Evolutionary conservation across 768 basidiomycete genomes (phyloP), one percentile per base, ranked within the genome.

Genomic region (Suillus luteus): DNA sequence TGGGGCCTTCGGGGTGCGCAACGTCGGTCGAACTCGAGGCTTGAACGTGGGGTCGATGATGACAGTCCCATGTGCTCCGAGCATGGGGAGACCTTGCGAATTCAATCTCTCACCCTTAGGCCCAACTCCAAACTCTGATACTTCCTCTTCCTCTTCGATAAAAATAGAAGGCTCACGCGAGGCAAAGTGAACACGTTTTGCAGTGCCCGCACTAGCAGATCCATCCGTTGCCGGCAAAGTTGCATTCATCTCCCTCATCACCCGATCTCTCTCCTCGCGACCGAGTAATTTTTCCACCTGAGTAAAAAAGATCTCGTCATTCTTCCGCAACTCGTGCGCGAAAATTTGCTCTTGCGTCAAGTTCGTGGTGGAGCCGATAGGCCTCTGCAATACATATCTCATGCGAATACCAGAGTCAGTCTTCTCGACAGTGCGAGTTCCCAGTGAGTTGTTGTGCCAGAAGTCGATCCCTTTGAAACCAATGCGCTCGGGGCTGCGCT

Each of bases 401-500:
- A 63, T 15, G n/a, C 40, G 61, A 17, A 43, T 24, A 12, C 40
- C 40, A 58, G 17, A 27, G 14, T 9, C 15, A 11, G 40, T 62
- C 38, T 41, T 40, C 2, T 49, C 62, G 3, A 67, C 67, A n/a
- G 67, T 64, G 15, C 66, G 57, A 9, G 67, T 65, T 2, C 67
- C 65, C 0, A 66, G 67, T 0, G 57, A 64, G 6, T 67, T 62
- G 6, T 68, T 61, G 40, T 70, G 72, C 22, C 70, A 40, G 49
- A 68, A 70, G 1, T 69, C 64, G n/a, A 75, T 14, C 1, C 70
- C 74, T 17, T 67, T 70, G 64, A 72, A 72, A 1, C 75, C 75
- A 9, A 75, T 70, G n/a, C 71, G 72, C 5, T 59, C 43, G 5
- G 75, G 74, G 41, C 71, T 74, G n/a, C 48, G 68, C 37, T 70